Percentiles rank a stretch among this genome's conserved stretches.
These are phyloP conservation scores for Terana coerulea DNA, from an alignment of 768 basidiomycete species.

Conservation along the genomic window DNA sequence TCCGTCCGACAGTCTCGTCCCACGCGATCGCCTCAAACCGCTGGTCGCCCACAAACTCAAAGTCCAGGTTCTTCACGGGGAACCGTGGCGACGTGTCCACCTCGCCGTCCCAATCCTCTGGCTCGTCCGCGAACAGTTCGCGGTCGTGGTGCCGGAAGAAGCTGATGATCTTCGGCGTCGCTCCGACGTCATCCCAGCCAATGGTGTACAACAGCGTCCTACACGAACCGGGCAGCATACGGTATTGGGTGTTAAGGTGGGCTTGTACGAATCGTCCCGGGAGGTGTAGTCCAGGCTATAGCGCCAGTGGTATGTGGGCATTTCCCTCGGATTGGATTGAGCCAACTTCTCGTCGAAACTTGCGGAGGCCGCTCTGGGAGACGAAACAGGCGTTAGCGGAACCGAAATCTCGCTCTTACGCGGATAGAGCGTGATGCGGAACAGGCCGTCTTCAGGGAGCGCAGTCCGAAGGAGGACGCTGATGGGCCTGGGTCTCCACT, in stretches of 20 bases:
- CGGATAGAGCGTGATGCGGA: slow-evolving; percentile 10
- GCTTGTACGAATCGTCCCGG: slow-evolving; percentile 6
- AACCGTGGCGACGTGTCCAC: neutral
- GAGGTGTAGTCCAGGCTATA: neutral
- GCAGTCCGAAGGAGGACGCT: slow-evolving; percentile 1
- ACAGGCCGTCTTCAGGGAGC: neutral
- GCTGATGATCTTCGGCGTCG: neutral
- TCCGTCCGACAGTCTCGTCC: slow-evolving; percentile 63
- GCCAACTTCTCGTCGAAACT: neutral
- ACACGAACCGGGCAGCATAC: slow-evolving; percentile 4
- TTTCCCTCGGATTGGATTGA: neutral
- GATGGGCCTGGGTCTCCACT: slow-evolving; percentile 1
- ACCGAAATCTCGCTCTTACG: no score
- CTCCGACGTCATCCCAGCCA: neutral
- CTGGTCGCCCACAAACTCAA: slow-evolving; percentile 11
- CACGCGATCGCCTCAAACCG: slow-evolving; percentile 50
- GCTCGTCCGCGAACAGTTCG: slow-evolving; percentile 2
- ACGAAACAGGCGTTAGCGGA: neutral
- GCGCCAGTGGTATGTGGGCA: neutral
- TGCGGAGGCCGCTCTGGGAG: neutral
- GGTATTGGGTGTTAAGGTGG: neutral
- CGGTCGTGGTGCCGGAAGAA: slow-evolving; percentile 13
- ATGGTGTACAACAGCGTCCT: slow-evolving; percentile 7
- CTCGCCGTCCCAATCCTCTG: neutral
- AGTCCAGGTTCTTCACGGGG: slow-evolving; percentile 10